Percentiles rank a stretch among this genome's conserved stretches.
These are phyloP conservation scores for Scopulariopsis brevicaulis DNA, from an alignment of 2,329 filamentous ascomycete genomes.

Conservation along the genomic window DNA sequence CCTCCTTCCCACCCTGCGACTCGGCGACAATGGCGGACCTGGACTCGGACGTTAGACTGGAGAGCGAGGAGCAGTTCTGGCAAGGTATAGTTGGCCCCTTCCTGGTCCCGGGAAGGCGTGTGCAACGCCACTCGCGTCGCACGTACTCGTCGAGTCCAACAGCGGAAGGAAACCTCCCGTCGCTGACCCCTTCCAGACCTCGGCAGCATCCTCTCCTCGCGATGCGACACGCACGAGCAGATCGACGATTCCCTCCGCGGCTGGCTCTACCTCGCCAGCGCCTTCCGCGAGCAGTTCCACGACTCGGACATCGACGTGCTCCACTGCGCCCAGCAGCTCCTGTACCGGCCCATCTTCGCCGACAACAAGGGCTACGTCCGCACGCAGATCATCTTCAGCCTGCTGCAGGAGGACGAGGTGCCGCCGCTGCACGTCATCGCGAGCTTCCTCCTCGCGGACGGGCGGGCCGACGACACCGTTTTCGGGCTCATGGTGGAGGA, in stretches of 20 bases:
- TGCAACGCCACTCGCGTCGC: neutral
- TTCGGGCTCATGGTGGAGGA: slow-evolving; percentile 85
- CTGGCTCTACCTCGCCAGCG: slow-evolving; percentile 70
- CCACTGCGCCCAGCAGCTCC: slow-evolving; percentile 67
- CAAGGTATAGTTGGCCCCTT: slow-evolving; percentile 42
- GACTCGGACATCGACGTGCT: slow-evolving; percentile 69
- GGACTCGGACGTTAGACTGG: slow-evolving; percentile 30
- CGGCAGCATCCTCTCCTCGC: slow-evolving; percentile 29
- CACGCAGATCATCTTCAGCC: slow-evolving; percentile 81
- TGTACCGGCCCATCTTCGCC: slow-evolving; percentile 64
- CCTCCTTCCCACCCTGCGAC: neutral
- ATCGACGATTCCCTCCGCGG: slow-evolving; percentile 79
- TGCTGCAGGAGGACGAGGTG: slow-evolving; percentile 80
- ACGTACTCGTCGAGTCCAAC: neutral
- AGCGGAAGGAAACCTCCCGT: too few relatives aligned
- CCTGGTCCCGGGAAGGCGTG: neutral
- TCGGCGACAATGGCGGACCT: slow-evolving; percentile 2
- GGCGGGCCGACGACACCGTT: slow-evolving; percentile 61
- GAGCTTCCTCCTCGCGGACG: slow-evolving; percentile 79
- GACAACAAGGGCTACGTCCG: slow-evolving; percentile 77
- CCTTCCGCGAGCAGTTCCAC: slow-evolving; percentile 65
- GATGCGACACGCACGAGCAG: slow-evolving; percentile 39
- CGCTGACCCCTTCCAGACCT: slow-evolving; percentile 26
- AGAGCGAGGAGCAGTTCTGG: slow-evolving; percentile 84
- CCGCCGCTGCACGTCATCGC: slow-evolving; percentile 72